phyloP scores from a whole-genome alignment of 1,139 yeast genomes.

The Yamadazyma oceani region DNA sequence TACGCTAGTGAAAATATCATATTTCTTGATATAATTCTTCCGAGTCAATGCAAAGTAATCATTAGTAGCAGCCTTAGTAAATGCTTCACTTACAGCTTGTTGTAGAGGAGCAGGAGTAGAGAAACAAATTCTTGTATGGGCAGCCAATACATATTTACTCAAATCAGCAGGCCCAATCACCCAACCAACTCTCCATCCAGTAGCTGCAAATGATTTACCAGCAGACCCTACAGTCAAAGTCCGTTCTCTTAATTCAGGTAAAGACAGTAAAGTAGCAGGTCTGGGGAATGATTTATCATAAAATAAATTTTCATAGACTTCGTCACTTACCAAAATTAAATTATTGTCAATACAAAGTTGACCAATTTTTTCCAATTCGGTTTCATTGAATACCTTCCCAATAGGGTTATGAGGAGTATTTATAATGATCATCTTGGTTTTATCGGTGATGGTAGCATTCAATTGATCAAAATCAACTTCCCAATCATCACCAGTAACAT shows the following conservation, averaged over 20 bases:
- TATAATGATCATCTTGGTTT: constrained; percentile 81
- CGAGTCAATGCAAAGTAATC: constrained; percentile 72
- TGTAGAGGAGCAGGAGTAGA: constrained; percentile 92
- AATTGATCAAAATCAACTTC: constrained; percentile 75
- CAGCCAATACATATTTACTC: constrained; percentile 78
- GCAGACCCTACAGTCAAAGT: constrained; percentile 95
- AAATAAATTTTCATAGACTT: constrained; percentile 89
- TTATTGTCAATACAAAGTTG: constrained; percentile 80
- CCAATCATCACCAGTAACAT: constrained; percentile 86
- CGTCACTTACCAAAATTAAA: constrained; percentile 81
- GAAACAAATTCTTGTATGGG: constrained; percentile 91
- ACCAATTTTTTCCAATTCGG: constrained; percentile 75
- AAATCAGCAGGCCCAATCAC: constrained; percentile 83
- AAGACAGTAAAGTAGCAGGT: constrained; percentile 69
- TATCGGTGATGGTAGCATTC: constrained; percentile 63
- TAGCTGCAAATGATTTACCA: constrained; percentile 95
- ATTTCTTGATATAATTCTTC: constrained; percentile 65
- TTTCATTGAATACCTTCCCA: constrained; percentile 80
- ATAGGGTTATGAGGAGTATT: constrained; percentile 97
- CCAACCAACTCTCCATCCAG: constrained; percentile 99
- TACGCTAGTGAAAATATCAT: constrained; percentile 65
- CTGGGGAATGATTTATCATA: constrained; percentile 70
- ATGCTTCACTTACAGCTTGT: constrained; percentile 83
- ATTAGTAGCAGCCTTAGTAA: constrained; percentile 57
- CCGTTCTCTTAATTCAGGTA: constrained; percentile 72